Percentiles rank a stretch among this genome's conserved stretches.
phyloP scores from a whole-genome alignment of 1,139 yeast species.

The Lodderomyces margitis region DNA sequence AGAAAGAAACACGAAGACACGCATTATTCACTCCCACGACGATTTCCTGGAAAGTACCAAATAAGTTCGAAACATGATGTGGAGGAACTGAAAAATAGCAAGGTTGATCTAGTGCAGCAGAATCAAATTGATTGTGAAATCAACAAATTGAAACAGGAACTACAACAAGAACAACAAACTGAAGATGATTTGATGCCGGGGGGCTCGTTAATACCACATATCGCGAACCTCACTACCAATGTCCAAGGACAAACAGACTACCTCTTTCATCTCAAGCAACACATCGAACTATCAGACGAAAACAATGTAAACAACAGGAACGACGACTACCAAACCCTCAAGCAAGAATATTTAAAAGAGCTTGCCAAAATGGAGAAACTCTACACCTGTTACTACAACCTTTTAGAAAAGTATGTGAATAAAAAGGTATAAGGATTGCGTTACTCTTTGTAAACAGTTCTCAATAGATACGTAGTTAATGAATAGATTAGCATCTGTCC shows the following conservation, averaged over 20 bases:
- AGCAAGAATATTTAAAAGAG: background rate
- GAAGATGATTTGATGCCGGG: slow-evolving; percentile 1
- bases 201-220: background rate
- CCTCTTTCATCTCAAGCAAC: background rate
- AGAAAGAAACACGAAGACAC: background rate
- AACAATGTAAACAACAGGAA: background rate
- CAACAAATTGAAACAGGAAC: background rate
- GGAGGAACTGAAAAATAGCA: background rate
- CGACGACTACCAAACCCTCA: background rate
- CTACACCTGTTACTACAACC: background rate
- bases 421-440: too few relatives aligned
- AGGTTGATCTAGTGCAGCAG: background rate
- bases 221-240: background rate
- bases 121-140: slow-evolving; percentile 1
- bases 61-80: background rate
- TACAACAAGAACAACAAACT: background rate
- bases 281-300: background rate
- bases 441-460: too few relatives aligned
- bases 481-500: too few relatives aligned
- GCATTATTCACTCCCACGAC: slow-evolving; percentile 15
- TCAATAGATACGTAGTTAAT: too few relatives aligned
- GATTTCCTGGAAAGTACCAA: slow-evolving; percentile 24
- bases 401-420: background rate
- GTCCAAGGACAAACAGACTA: background rate
- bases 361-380: background rate